Evolutionary conservation across 2,329 filamentous ascomycete species (phyloP).

Genomic region (Emydomyces testavorans): DNA sequence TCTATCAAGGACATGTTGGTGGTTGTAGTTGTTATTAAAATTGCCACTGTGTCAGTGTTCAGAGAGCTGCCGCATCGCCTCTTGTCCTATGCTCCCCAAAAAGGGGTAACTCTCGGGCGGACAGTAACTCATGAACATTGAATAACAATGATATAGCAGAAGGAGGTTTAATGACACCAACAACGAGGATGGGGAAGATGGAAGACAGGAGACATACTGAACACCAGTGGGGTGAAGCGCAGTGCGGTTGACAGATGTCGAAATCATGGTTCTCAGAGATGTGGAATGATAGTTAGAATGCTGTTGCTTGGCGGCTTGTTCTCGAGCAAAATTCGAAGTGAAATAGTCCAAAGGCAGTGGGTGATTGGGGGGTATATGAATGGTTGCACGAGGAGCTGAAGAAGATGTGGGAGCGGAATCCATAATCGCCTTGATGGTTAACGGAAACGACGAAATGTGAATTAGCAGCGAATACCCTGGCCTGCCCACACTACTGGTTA

Average conservation of each 20-base stretch:
- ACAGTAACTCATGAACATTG: neutral
- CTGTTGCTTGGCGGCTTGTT: constrained; percentile 47
- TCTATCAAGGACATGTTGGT: neutral
- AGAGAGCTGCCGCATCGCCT: neutral
- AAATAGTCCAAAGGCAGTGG: constrained; percentile 16
- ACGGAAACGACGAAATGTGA: constrained; percentile 9
- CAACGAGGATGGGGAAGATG: constrained; percentile 15
- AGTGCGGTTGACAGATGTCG: constrained; percentile 71
- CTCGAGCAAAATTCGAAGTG: constrained; percentile 45
- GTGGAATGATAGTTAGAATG: constrained; percentile 49
- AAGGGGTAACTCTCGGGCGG: neutral
- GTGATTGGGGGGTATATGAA: constrained; percentile 37
- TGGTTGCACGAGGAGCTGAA: constrained; percentile 20
- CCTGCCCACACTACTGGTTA: constrained; percentile 8
- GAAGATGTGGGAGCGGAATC: constrained; percentile 7
- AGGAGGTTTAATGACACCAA: constrained; percentile 15
- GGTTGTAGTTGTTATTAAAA: neutral
- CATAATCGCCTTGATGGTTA: constrained; percentile 6
- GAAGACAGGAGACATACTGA: constrained; percentile 60
- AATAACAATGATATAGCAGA: constrained; percentile 9
- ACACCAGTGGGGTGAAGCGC: constrained; percentile 83
- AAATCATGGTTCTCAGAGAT: constrained; percentile 43
- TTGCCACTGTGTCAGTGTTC: neutral
- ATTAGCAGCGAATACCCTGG: constrained; percentile 3
- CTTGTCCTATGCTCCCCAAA: neutral